Base-by-base conservation (phyloP, 805 yeast species). In the Myxozyma geophila region DNA sequence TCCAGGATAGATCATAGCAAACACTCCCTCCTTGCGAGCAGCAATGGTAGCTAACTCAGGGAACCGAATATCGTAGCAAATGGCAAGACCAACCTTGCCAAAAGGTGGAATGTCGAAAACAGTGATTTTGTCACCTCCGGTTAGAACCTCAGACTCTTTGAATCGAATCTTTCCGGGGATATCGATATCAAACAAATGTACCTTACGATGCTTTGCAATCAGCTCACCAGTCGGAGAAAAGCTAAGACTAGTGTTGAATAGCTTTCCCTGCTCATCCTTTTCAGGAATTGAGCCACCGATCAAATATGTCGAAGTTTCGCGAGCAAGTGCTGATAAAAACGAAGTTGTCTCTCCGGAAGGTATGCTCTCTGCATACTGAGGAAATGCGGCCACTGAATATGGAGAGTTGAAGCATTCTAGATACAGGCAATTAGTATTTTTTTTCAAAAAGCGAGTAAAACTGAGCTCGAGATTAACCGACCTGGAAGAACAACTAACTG, bases 261-360 rank as follows among this genome's bases (percentile, higher is more conserved):
- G 72, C 68, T 85, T 85, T 54, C 82, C 85, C 21, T 76, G 78
- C 13, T 81, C 85, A 52, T 81, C 85, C 36, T 82, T 71, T 75
- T 95, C 99, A 0, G 98, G 98, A 69, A 90, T 85, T 0, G 97
- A 90, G 15, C 99, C 99, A 15, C 98, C 98, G 49, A 93, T 83
- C 49, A 93, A 79, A 62, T 81, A 85, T 17, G 91, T 82, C 5
- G 79, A 78, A 15, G 86, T 79, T 63, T 85, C 80, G 62, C 80
- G 80, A n/a, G 98, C 97, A 68, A 91, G 74, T 0, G 75, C 73
- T 0, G 91, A 79, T 55, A 93, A 77, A 41, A 89, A 82, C 58
- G 75, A 69, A 2, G 93, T 86, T 0, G 87, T 82, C 43, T 74
- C 76, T 6, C 96, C 96, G 1, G 78, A 74, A 6, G 96, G 96